Base-by-base conservation (phyloP, 352 stramenopile genomes). In the Globisporangium spinosum region DNA sequence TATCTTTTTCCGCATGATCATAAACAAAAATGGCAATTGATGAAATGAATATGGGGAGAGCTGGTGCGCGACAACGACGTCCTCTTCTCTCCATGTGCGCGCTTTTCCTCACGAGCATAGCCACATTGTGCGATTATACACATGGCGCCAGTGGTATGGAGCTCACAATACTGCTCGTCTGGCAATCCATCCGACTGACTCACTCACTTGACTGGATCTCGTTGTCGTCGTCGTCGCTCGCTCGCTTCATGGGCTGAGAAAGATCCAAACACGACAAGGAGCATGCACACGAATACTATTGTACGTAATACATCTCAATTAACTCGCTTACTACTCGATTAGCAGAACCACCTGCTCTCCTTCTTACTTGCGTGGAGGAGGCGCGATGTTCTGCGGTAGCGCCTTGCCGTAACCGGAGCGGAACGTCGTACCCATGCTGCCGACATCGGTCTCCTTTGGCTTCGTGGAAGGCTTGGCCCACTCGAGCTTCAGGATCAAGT, bases 401-500 rank as follows among this genome's bases (percentile, higher is more conserved):
- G 89, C 89, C 72, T 96, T 96, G 58, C 89, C 89, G 77, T 96
- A 96, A 57, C 89, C 89, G 7, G 87, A 95, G 59, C 89, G 89
- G 83, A 94, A 96, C 58, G 85, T 94, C 45, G 89, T 96, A 70
- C 84, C 81, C 79, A 91, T 90, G 70, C 80, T 89, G 70, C 89
- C 87, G 54, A 83, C 80, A 62, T 96, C 82, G 63, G 83, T 83
- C 65, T 87, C 72, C 27, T 79, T 79, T 32, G 80, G 82, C 82
- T 92, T 97, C 88, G 82, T 97, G 66, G 89, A 95, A 7, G 97
- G 98, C 89, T 99, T 98, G 65, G 98, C 98, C 97, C 97, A 99
- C 85, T 99, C 98, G 64, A 99, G 87, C 89, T 99, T 99, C 65
- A 99, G 87, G 82, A 99, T 99, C 77, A 99, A 89, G 84, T 99